Evolutionary conservation across 192 early-diverging fungal genomes (phyloP).

Genomic region (Helicostylum pulchrum): DNA sequence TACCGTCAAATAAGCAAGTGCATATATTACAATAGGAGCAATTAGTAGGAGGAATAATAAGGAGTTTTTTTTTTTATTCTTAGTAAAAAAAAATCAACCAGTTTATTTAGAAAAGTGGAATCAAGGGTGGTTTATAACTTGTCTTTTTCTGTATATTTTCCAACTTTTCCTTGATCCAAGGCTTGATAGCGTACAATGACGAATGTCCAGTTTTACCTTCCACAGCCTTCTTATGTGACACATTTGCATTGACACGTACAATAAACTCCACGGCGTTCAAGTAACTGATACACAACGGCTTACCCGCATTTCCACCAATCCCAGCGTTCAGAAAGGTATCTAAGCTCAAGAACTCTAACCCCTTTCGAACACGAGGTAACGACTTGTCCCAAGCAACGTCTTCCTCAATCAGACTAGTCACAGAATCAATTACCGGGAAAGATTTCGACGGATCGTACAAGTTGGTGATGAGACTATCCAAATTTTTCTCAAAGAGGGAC

Average conservation of each 20-base stretch:
- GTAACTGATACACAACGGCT: background rate
- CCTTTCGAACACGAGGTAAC: slow-evolving; percentile 15
- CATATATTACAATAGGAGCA: no score
- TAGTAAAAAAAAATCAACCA: no score
- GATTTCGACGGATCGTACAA: slow-evolving; percentile 6
- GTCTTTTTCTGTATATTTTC: slow-evolving; percentile 1
- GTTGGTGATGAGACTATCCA: background rate
- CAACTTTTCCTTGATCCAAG: slow-evolving; percentile 23
- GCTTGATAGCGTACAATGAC: slow-evolving; percentile 28
- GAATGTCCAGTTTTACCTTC: slow-evolving; percentile 20
- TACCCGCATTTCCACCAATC: background rate
- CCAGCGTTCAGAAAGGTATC: background rate
- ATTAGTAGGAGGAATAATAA: no score
- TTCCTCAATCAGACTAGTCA: slow-evolving; percentile 11
- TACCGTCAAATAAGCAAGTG: no score
- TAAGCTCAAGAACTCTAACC: slow-evolving; percentile 1
- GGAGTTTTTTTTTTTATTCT: no score
- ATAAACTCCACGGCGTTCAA: slow-evolving; percentile 15
- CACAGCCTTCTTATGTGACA: slow-evolving; percentile 12
- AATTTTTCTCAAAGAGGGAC: slow-evolving; percentile 1
- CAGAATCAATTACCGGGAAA: slow-evolving; percentile 25
- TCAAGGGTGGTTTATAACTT: background rate
- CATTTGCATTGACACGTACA: slow-evolving; percentile 8
- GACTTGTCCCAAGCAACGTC: slow-evolving; percentile 28
- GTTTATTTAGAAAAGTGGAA: no score